A percentile compares a stretch with the other conserved stretches of the same genome.
These are phyloP conservation scores for Dictyostelium citrinum DNA, from an alignment of 78 protist genomes.

Conservation along the genomic window DNA sequence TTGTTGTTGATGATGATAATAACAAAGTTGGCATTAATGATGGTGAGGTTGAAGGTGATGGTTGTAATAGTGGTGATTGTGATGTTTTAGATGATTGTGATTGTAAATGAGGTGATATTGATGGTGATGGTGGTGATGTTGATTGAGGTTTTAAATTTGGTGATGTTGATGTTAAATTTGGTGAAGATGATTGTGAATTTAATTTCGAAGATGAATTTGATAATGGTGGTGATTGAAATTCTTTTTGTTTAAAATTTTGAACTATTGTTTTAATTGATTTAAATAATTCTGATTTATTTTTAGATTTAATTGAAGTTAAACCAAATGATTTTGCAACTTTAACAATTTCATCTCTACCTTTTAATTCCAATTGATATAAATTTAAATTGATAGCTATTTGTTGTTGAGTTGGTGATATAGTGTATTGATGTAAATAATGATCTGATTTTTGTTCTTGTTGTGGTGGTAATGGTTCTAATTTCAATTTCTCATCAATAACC, in stretches of 20 bases:
- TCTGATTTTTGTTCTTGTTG: background rate
- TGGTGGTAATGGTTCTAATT: background rate
- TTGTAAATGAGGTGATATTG: background rate
- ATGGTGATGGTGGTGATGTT: background rate
- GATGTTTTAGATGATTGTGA: background rate
- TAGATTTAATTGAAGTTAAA: background rate
- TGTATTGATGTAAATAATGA: background rate
- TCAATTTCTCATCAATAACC: background rate
- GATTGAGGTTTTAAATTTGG: background rate
- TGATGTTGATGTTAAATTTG: background rate
- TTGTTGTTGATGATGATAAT: no score
- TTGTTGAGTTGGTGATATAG: background rate
- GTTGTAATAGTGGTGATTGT: background rate
- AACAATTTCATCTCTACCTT: background rate
- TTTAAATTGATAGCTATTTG: background rate
- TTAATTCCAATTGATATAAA: background rate
- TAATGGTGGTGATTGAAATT: background rate
- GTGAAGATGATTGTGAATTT: background rate
- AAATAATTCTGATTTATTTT: background rate
- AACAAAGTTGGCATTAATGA: background rate
- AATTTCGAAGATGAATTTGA: background rate
- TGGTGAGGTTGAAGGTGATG: background rate
- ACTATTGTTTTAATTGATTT: background rate
- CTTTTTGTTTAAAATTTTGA: background rate
- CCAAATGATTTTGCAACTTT: conserved; percentile 2